Evolutionary conservation across 2,329 filamentous ascomycete species (phyloP).

Genomic region (Neophaeococcomyces mojaviensis): DNA sequence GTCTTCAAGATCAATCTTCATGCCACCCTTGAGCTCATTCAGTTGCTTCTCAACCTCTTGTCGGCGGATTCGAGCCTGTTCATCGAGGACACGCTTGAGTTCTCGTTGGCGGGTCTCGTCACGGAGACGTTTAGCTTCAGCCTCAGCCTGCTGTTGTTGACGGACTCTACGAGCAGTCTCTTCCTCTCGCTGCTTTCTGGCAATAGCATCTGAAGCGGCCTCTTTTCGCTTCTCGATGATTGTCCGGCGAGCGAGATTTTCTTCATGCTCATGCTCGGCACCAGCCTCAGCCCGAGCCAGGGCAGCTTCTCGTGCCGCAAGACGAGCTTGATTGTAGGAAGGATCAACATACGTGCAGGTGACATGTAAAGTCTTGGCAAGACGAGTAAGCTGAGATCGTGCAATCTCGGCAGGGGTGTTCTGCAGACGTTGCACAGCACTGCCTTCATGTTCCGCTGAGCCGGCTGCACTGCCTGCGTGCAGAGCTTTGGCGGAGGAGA

Average conservation of each 20-base stretch:
- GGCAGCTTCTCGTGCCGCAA: slow-evolving; percentile 71
- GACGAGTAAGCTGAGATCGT: slow-evolving; percentile 82
- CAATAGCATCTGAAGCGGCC: slow-evolving; percentile 78
- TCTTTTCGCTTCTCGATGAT: slow-evolving; percentile 97
- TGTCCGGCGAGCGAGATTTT: slow-evolving; percentile 76
- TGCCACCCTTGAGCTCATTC: slow-evolving; percentile 80
- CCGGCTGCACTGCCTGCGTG: slow-evolving; percentile 77
- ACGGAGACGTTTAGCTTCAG: slow-evolving; percentile 79
- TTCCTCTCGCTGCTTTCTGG: slow-evolving; percentile 85
- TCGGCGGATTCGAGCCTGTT: slow-evolving; percentile 82
- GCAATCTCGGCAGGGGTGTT: slow-evolving; percentile 98
- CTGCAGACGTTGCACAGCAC: slow-evolving; percentile 87
- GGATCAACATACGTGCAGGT: slow-evolving; percentile 96
- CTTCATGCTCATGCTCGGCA: slow-evolving; percentile 83
- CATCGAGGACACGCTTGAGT: slow-evolving; percentile 73
- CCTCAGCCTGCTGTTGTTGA: slow-evolving; percentile 80
- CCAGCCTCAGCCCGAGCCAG: slow-evolving; percentile 76
- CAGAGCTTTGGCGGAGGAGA: slow-evolving; percentile 89
- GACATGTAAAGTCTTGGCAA: slow-evolving; percentile 83
- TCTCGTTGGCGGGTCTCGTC: slow-evolving; percentile 90
- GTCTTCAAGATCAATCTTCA: slow-evolving; percentile 71
- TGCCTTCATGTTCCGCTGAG: slow-evolving; percentile 76
- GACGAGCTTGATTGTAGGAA: slow-evolving; percentile 71
- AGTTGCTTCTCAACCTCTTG: slow-evolving; percentile 91
- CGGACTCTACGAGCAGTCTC: slow-evolving; percentile 79